phyloP scores from a whole-genome alignment of 805 yeast species.

The Yueomyces sinensis region DNA sequence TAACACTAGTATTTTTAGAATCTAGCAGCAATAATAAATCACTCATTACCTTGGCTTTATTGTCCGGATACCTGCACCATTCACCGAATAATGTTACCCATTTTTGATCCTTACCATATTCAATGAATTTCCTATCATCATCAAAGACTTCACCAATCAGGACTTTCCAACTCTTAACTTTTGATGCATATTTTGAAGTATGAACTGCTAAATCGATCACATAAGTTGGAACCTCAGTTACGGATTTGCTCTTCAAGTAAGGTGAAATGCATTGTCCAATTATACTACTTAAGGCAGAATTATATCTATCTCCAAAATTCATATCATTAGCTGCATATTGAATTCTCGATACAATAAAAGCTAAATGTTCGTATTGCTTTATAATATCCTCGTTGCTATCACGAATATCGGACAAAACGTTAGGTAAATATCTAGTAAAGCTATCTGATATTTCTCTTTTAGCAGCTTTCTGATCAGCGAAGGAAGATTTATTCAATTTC shows the following conservation, averaged over 20 bases:
- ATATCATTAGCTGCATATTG: conserved; percentile 14
- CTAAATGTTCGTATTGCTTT: background rate
- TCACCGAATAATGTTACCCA: conserved; percentile 46
- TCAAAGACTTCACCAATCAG: conserved; percentile 49
- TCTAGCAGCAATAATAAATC: conserved; percentile 17
- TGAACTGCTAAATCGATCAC: conserved; percentile 33
- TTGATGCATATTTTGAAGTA: conserved; percentile 18
- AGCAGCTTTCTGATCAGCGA: conserved; percentile 47
- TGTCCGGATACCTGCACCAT: conserved; percentile 47
- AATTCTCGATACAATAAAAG: conserved; percentile 7
- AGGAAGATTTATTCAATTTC: conserved; percentile 44
- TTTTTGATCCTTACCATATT: conserved; percentile 7
- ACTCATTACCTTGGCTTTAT: conserved; percentile 35
- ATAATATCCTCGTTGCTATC: background rate
- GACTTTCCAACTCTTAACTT: conserved; percentile 47
- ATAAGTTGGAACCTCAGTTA: conserved; percentile 29
- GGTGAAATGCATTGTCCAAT: conserved; percentile 43
- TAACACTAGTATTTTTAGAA: conserved; percentile 31
- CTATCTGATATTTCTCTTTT: conserved; percentile 42
- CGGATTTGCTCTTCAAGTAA: conserved; percentile 26
- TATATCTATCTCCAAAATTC: conserved; percentile 39
- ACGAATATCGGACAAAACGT: conserved; percentile 13
- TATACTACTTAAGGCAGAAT: conserved; percentile 35
- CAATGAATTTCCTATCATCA: conserved; percentile 28
- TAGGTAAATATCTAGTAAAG: conserved; percentile 26